Base-by-base conservation (phyloP, 2,329 filamentous ascomycete genomes). In the Phaeosphaeria sp. region DNA sequence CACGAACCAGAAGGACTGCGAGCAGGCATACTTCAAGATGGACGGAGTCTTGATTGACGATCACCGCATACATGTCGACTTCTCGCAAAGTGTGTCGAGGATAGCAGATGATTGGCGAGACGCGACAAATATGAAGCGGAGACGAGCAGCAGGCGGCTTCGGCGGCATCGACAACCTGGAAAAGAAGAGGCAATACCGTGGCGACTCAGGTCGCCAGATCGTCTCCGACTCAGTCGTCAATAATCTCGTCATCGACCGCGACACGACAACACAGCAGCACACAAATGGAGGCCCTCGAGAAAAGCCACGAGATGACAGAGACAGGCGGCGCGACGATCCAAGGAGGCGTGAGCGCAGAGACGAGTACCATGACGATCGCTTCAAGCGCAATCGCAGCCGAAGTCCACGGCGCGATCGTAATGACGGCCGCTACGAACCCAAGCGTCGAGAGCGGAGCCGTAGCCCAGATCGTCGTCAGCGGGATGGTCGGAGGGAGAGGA, bases 11-110 rank as follows among this genome's bases (percentile, higher is more conserved):
- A 87, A 90, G 65, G 91, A 94, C 52, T 98, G 95, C 76, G 95
- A 99, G 79, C 88, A 91, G 52, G 95, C 95, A 2, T 99, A 97
- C 73, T 95, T 96, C 81, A 99, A 99, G 80, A 99, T 99, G 95
- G 93, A 99, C 76, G 92, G 90, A 1, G 94, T 98, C 1, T 81
- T 99, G 54, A 98, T 99, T 64, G 95, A 99, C 71, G 95, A 99
- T 69, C 91, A 97, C 64, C 89, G 95, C 43, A 99, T 99, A 63
- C 95, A 99, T 73, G 95, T 99, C 55, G 95, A 99, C 79, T 99
- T 99, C 78, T 97, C 93, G 11, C 95, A 99, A 80, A 97, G 92
- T 74, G 95, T 90, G 11, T 88, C 86, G 61, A 94, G 92, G 73
- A 80, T 99, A 7, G 95, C 92, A 46, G 92, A 96, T 62, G 89